A percentile compares a stretch with the other conserved stretches of the same genome.
Conservation (phyloP, 179 eudicot species). For the Camellia oleifera region DNA sequence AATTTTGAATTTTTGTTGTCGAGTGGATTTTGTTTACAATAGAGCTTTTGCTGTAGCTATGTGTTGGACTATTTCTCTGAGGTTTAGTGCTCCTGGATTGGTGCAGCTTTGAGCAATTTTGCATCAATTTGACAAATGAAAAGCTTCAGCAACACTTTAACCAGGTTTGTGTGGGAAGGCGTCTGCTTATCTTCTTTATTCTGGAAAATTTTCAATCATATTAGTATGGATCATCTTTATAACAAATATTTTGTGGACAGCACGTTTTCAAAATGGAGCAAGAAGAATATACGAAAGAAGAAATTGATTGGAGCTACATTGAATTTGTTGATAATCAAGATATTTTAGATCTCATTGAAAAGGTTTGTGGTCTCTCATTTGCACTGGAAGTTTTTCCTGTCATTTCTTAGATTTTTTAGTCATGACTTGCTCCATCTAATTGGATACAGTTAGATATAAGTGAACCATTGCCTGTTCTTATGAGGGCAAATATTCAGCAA, state of each 20-base stretch:
- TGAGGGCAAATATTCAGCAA: neutral
- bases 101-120: slow-evolving; percentile 95
- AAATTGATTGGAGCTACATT: slow-evolving; percentile 98
- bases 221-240: neutral
- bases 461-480: neutral
- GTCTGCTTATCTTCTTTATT: slow-evolving; percentile 10
- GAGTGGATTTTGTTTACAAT: slow-evolving; percentile 2
- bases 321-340: slow-evolving; percentile 96
- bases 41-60: neutral
- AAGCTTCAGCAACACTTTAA: slow-evolving; percentile 98
- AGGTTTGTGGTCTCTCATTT: slow-evolving; percentile 48
- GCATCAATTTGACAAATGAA: slow-evolving; percentile 93
- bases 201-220: neutral
- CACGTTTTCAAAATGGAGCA: slow-evolving; percentile 98
- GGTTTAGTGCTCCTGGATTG: neutral
- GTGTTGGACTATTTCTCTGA: slow-evolving; percentile 4
- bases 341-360: slow-evolving; percentile 87
- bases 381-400: neutral
- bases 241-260: slow-evolving; percentile 39
- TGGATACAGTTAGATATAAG: neutral
- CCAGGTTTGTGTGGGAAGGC: slow-evolving; percentile 48
- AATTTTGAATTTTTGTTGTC: neutral
- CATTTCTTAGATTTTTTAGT: neutral
- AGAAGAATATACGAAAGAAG: slow-evolving; percentile 90
- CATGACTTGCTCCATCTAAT: neutral